Conservation (phyloP, 2,329 filamentous ascomycete genomes). For the Lizonia empirigonia region DNA sequence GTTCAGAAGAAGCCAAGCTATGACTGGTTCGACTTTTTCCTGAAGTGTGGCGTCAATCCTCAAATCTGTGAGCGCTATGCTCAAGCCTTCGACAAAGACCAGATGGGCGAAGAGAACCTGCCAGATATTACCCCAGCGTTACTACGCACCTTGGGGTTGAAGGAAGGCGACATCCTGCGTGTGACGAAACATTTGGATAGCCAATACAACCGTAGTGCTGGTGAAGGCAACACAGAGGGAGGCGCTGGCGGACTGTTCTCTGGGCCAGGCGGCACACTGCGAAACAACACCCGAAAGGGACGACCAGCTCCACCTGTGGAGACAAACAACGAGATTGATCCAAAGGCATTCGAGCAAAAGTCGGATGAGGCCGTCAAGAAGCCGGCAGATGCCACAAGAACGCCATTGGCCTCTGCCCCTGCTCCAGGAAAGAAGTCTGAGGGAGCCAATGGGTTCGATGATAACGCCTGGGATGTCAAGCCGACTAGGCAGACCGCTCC, state of each 20-base stretch:
- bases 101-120: conserved; percentile 92
- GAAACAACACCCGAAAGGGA: conserved; percentile 93
- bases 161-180: conserved; percentile 94
- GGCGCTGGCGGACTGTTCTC: conserved; percentile 84
- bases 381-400: conserved; percentile 54
- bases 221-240: conserved; percentile 61
- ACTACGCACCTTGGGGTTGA: conserved; percentile 85
- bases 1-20: conserved; percentile 76
- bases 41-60: conserved; percentile 87
- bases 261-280: conserved; percentile 85
- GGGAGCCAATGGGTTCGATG: conserved; percentile 76
- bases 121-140: conserved; percentile 85
- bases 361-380: conserved; percentile 53
- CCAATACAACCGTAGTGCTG: conserved; percentile 68
- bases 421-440: conserved; percentile 52
- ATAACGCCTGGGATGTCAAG: conserved; percentile 97
- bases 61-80: conserved; percentile 94
- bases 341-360: conserved; percentile 79
- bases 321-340: conserved; percentile 83
- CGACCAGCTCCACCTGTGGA: conserved; percentile 86
- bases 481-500: conserved; percentile 66
- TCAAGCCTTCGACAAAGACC: conserved; percentile 85
- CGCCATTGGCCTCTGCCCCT: conserved; percentile 57
- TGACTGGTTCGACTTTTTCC: conserved; percentile 99
- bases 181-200: conserved; percentile 88